Conservation (phyloP, 2,329 filamentous ascomycete species). For the Arthrobotrys musiformis region DNA sequence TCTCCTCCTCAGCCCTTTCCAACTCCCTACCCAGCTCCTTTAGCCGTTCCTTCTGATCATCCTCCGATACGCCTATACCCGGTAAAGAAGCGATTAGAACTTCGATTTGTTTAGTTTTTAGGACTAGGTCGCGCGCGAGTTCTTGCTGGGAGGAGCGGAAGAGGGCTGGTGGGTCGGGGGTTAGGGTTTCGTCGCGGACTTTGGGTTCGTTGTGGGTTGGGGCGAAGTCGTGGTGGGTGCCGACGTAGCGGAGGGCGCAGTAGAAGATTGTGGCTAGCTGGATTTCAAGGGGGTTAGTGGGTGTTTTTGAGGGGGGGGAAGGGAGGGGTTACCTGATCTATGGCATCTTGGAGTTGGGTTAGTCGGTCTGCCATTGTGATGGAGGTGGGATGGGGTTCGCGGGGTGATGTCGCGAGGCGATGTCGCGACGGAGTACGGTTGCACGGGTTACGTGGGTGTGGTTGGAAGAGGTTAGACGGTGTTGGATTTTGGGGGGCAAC, state of each 20-base stretch:
- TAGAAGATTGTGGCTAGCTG: slow-evolving; percentile 77
- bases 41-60: slow-evolving; percentile 77
- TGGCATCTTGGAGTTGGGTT: slow-evolving; percentile 84
- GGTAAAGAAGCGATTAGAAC: slow-evolving; percentile 78
- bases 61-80: slow-evolving; percentile 80
- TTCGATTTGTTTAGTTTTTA: slow-evolving; percentile 86
- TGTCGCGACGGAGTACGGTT: neutral
- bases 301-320: slow-evolving; percentile 1
- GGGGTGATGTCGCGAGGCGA: slow-evolving; percentile 8
- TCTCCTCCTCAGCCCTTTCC: slow-evolving; percentile 71
- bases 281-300: slow-evolving; percentile 2
- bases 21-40: slow-evolving; percentile 74
- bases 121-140: slow-evolving; percentile 78
- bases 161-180: slow-evolving; percentile 28
- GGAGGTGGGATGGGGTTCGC: slow-evolving; percentile 11
- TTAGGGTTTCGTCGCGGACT: slow-evolving; percentile 57
- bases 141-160: slow-evolving; percentile 77
- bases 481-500: slow-evolving; percentile 26
- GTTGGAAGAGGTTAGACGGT: neutral
- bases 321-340: slow-evolving; percentile 73
- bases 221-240: slow-evolving; percentile 75
- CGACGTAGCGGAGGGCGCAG: slow-evolving; percentile 73
- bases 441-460: neutral
- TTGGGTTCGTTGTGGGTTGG: slow-evolving; percentile 67
- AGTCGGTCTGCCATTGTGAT: slow-evolving; percentile 75